Evolutionary conservation across 2,329 filamentous ascomycete species (phyloP).

Genomic region (Emergomyces pasteurianus): DNA sequence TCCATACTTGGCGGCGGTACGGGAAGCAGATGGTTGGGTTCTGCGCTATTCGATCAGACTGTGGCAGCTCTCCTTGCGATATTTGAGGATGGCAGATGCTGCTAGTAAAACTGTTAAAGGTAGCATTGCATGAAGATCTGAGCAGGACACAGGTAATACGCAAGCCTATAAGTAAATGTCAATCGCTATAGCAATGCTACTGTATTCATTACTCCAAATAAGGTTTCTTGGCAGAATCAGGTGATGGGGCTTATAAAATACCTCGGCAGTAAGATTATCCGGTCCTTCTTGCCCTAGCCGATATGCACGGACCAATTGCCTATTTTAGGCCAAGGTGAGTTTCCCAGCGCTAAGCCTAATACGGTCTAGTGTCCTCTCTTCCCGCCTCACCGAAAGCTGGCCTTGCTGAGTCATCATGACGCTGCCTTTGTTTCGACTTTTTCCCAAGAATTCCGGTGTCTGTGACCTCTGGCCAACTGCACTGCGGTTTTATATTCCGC

Average conservation of each 20-base stretch:
- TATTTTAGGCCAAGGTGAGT: too few relatives aligned
- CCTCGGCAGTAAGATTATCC: too few relatives aligned
- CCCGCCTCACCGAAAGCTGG: background rate
- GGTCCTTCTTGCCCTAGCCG: background rate
- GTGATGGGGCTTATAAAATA: too few relatives aligned
- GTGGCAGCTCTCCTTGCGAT: background rate
- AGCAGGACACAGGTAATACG: background rate
- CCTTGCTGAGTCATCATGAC: background rate
- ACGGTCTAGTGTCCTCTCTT: background rate
- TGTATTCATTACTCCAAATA: too few relatives aligned
- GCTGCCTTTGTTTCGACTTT: background rate
- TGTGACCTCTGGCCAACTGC: background rate
- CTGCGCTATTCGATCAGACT: background rate
- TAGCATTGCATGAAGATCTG: background rate
- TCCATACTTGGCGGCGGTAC: conserved; percentile 20
- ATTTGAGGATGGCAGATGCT: background rate
- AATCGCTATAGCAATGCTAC: too few relatives aligned
- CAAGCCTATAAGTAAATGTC: background rate
- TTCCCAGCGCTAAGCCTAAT: background rate
- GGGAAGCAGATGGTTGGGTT: background rate
- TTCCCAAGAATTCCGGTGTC: too few relatives aligned
- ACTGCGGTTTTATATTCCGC: background rate
- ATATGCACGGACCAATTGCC: background rate
- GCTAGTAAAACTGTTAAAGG: background rate
- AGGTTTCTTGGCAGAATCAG: too few relatives aligned